phyloP scores from a whole-genome alignment of 768 basidiomycete species.

The Tylopilus balloui region DNA sequence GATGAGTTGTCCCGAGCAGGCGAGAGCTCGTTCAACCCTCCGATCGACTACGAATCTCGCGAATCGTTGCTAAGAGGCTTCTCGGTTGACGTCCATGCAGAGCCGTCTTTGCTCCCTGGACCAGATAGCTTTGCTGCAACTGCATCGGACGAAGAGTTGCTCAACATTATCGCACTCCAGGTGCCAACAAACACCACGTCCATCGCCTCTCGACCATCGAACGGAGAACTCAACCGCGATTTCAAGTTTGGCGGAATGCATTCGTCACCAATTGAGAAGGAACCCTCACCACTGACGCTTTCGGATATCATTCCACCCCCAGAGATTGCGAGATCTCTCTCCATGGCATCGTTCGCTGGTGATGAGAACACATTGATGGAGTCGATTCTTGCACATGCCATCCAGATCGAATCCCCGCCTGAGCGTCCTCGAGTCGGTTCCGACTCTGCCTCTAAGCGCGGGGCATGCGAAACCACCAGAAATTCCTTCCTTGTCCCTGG shows the following conservation, averaged over 20 bases:
- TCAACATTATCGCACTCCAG: constrained; percentile 12
- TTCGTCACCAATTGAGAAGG: constrained; percentile 13
- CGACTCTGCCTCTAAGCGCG: constrained; percentile 38
- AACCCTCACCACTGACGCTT: constrained; percentile 42
- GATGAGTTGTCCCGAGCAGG: constrained; percentile 24
- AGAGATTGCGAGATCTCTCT: constrained; percentile 46
- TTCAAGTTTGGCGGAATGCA: constrained; percentile 70
- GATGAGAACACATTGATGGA: constrained; percentile 52
- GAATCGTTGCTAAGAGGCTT: constrained; percentile 15
- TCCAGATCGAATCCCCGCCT: constrained; percentile 34
- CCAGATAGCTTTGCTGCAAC: constrained; percentile 31
- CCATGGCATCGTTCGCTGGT: constrained; percentile 39
- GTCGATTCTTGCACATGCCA: constrained; percentile 50
- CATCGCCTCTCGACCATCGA: constrained; percentile 44
- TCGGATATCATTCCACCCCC: constrained; percentile 75
- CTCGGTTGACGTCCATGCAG: constrained; percentile 25
- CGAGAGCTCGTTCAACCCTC: constrained; percentile 21
- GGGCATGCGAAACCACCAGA: constrained; percentile 22
- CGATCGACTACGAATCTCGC: constrained; percentile 15
- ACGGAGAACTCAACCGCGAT: constrained; percentile 63
- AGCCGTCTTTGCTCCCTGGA: constrained; percentile 38
- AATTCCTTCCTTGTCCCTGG: constrained; percentile 13
- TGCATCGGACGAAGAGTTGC: constrained; percentile 34
- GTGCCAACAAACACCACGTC: constrained; percentile 27
- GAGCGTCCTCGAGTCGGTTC: constrained; percentile 40